phyloP scores from a whole-genome alignment of 495 filamentous ascomycete genomes.

The Penicillium riverlandense region DNA sequence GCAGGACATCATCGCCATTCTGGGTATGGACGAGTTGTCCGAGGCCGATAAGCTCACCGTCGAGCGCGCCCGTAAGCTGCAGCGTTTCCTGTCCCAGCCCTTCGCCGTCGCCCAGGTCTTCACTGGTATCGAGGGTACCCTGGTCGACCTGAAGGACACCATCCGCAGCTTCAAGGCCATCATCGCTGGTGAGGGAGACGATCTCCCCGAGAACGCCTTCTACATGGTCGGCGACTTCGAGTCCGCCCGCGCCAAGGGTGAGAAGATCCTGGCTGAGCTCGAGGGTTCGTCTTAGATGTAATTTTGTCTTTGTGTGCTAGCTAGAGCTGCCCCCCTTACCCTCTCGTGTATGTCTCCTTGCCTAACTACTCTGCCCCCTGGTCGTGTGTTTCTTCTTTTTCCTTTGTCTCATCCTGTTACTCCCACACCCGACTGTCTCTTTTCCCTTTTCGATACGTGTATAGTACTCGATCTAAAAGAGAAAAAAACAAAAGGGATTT shows the following conservation, averaged over 20 bases:
- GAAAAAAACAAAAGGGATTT: conserved; percentile 25
- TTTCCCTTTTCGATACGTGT: conserved; percentile 36
- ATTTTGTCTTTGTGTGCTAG: conserved; percentile 30
- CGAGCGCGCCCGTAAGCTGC: conserved; percentile 99
- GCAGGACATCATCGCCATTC: conserved; percentile 99
- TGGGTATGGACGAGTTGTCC: conserved; percentile 99
- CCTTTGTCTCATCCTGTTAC: conserved; percentile 28
- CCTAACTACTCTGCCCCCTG: background rate
- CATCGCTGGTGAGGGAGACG: conserved; percentile 89
- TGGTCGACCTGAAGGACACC: conserved; percentile 98
- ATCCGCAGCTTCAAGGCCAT: conserved; percentile 96
- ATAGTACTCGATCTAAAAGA: conserved; percentile 41
- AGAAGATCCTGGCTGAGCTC: conserved; percentile 98
- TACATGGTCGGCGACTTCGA: conserved; percentile 98
- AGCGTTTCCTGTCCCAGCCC: conserved; percentile 98
- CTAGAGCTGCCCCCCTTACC: conserved; percentile 15
- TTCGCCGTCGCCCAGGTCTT: conserved; percentile 99
- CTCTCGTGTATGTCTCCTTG: conserved; percentile 2
- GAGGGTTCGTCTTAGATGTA: conserved; percentile 61
- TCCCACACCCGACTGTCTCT: conserved; percentile 24
- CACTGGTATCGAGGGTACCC: conserved; percentile 96
- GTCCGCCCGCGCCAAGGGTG: conserved; percentile 90
- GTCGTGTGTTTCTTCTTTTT: conserved; percentile 20
- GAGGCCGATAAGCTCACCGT: conserved; percentile 99
- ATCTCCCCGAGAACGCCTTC: conserved; percentile 91